Conservation (phyloP, 2,329 filamentous ascomycete genomes). For the Claviceps sp. region DNA sequence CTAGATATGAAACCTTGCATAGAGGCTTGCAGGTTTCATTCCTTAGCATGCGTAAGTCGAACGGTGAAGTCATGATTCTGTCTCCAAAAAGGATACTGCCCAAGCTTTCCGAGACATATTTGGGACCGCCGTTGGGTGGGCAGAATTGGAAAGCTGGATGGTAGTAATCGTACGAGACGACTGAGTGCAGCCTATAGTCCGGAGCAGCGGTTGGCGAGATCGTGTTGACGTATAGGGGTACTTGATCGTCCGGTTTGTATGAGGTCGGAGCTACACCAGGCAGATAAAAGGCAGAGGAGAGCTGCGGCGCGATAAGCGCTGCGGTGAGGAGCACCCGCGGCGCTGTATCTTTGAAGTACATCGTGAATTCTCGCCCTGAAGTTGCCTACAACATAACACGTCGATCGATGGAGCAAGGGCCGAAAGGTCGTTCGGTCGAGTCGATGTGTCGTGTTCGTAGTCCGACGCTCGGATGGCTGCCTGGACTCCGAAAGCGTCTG, state of each 20-base stretch:
- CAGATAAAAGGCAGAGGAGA: constrained; percentile 75
- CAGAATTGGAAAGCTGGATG: constrained; percentile 81
- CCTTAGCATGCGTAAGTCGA: constrained; percentile 71
- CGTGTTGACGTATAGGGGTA: constrained; percentile 85
- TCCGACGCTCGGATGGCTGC: neutral
- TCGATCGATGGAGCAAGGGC: neutral
- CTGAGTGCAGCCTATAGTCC: constrained; percentile 76
- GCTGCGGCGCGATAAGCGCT: constrained; percentile 37
- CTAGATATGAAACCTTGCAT: constrained; percentile 53
- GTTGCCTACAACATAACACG: constrained; percentile 1
- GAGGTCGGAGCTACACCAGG: constrained; percentile 90
- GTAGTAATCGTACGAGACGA: constrained; percentile 95
- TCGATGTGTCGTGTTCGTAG: neutral
- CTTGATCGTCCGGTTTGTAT: constrained; percentile 65
- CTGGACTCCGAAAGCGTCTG: neutral
- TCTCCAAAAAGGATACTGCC: constrained; percentile 97
- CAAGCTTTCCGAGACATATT: constrained; percentile 66
- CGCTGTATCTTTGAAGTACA: constrained; percentile 33
- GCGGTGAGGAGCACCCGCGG: constrained; percentile 37
- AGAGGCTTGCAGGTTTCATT: constrained; percentile 81
- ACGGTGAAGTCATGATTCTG: constrained; percentile 92
- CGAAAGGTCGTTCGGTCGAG: neutral
- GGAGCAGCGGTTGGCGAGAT: constrained; percentile 73
- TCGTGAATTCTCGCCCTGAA: constrained; percentile 11
- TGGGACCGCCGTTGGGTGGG: constrained; percentile 58